Conservation (phyloP, 1,284 basidiomycete genomes). For the Xanthoconium separans region DNA sequence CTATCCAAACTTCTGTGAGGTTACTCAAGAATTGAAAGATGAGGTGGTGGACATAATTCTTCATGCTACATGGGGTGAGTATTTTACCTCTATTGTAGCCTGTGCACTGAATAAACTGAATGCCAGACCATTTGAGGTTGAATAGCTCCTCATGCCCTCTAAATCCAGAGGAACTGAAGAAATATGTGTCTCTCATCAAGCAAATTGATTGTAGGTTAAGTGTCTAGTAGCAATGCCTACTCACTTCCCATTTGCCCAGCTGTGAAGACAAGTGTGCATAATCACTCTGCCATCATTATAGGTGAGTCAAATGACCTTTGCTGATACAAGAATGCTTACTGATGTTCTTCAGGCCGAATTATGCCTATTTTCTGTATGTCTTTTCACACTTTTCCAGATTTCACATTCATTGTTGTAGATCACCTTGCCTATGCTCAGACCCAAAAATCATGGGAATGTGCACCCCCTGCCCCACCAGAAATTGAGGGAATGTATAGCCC, state of each 20-base stretch:
- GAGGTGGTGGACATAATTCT: slow-evolving; percentile 49
- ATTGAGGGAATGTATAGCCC: too few species aligned
- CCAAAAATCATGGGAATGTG: too few species aligned
- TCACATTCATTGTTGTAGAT: slow-evolving; percentile 16
- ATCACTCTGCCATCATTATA: slow-evolving; percentile 34
- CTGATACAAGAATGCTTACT: background rate
- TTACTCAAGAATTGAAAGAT: slow-evolving; percentile 38
- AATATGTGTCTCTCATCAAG: slow-evolving; percentile 21
- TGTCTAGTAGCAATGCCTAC: background rate
- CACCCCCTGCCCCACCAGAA: too few species aligned
- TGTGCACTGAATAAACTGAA: background rate
- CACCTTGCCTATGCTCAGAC: too few species aligned
- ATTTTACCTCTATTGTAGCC: background rate
- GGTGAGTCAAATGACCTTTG: slow-evolving; percentile 32
- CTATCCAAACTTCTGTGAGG: slow-evolving; percentile 43
- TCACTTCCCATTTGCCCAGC: slow-evolving; percentile 12
- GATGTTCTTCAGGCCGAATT: slow-evolving; percentile 36
- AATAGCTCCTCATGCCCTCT: slow-evolving; percentile 27
- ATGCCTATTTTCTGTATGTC: slow-evolving; percentile 48
- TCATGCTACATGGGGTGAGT: slow-evolving; percentile 48
- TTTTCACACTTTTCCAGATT: background rate
- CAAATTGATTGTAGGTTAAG: too few species aligned
- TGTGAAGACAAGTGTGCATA: background rate
- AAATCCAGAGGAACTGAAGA: slow-evolving; percentile 18
- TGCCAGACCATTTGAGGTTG: slow-evolving; percentile 33